These are phyloP conservation scores for Solanum virginianum DNA, from an alignment of 257 asterid genomes.

Conservation along the genomic window DNA sequence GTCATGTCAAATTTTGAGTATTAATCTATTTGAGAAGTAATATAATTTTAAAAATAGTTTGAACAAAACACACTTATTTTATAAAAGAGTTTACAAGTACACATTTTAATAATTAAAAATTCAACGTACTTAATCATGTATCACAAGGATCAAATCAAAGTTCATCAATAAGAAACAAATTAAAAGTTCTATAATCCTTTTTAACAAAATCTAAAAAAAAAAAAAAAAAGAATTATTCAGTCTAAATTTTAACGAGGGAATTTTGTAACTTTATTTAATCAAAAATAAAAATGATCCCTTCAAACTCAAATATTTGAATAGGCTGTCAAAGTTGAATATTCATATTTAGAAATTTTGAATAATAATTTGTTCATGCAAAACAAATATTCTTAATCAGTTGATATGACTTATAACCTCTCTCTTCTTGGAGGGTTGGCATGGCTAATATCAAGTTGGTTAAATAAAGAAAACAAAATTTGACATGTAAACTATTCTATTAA, in stretches of 20 bases:
- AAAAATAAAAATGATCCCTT: background rate
- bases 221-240: too few relatives aligned
- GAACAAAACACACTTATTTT: background rate
- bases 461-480: background rate
- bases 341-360: background rate
- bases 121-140: background rate
- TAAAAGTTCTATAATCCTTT: background rate
- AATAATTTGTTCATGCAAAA: background rate
- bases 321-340: background rate
- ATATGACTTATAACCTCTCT: background rate
- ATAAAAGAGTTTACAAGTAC: background rate
- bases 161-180: background rate
- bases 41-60: background rate
- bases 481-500: background rate
- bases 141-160: background rate
- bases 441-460: background rate
- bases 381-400: background rate
- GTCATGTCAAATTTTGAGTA: background rate
- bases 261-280: background rate
- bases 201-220: too few relatives aligned
- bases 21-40: background rate
- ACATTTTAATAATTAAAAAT: background rate
- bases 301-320: background rate
- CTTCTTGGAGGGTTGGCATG: background rate
- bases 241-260: background rate